These are phyloP conservation scores for Phialophora chinensis DNA, from an alignment of 2,329 filamentous ascomycete genomes.

Conservation along the genomic window DNA sequence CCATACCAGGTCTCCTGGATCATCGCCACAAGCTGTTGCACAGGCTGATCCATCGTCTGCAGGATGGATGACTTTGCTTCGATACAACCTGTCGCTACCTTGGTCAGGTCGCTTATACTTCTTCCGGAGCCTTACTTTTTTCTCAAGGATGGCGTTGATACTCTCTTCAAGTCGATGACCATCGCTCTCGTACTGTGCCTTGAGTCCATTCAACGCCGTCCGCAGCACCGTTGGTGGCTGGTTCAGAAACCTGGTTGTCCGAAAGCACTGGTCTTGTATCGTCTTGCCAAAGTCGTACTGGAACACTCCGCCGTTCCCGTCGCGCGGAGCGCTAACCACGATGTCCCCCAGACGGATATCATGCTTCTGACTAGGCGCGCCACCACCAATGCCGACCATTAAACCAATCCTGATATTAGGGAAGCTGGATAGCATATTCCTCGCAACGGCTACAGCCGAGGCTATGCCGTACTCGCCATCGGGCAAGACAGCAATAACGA, in stretches of 20 bases:
- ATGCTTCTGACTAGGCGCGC: slow-evolving; percentile 38
- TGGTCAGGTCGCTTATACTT: slow-evolving; percentile 16
- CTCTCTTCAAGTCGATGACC: slow-evolving; percentile 2
- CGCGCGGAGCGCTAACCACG: slow-evolving; percentile 38
- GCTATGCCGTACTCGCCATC: slow-evolving; percentile 43
- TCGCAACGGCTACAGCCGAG: slow-evolving; percentile 45
- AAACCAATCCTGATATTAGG: slow-evolving; percentile 46
- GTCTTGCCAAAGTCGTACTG: slow-evolving; percentile 43
- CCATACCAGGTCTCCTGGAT: not conserved
- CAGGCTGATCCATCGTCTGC: not conserved
- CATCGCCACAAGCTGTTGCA: not conserved
- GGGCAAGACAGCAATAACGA: slow-evolving; percentile 44
- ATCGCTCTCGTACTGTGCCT: slow-evolving; percentile 21
- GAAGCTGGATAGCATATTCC: slow-evolving; percentile 44
- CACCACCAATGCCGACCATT: slow-evolving; percentile 54
- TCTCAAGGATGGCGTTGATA: not conserved
- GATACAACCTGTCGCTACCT: slow-evolving; percentile 27
- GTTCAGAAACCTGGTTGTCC: slow-evolving; percentile 31
- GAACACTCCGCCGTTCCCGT: slow-evolving; percentile 39
- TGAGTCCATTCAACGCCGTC: slow-evolving; percentile 20
- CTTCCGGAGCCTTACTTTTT: not conserved
- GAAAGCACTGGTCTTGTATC: slow-evolving; percentile 31
- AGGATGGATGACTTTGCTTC: slow-evolving; percentile 23
- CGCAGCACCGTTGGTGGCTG: slow-evolving; percentile 34
- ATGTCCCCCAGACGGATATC: slow-evolving; percentile 46